Base-by-base conservation (phyloP, 371 early-diverging fungal species). In the Polyrhizophydium stewartii region DNA sequence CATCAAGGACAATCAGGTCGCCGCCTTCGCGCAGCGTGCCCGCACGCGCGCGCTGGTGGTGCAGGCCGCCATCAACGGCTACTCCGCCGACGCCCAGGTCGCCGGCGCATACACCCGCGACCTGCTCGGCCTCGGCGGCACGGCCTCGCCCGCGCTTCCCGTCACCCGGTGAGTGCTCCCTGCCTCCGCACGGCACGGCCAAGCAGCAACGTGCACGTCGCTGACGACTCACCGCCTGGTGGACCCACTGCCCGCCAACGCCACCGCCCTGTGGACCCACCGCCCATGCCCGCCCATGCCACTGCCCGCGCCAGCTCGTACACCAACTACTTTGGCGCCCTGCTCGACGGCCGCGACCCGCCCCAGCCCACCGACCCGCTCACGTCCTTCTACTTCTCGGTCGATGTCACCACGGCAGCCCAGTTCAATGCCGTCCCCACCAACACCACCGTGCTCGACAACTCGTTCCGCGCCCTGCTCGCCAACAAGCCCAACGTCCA, bases 381-480 rank as follows among this genome's bases (percentile, higher is more conserved):
- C 37, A 30, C 53, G 19, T 35, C 40, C 55, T 19, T 57, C 16
- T 65, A 52, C 66, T 69, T 31, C 58, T 10, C 35, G 17, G 5
- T n/a, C 57, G 55, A 58, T 59, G 60, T 65, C 49, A 59, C 61
- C 9, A 69, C 65, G 40, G 28, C 46, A 17, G 38, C 55, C 30
- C 47, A 52, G 47, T 51, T 58, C 40, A 25, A 32, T 21, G 49
- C 51, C 43, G 17, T 40, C n/a, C 27, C 35, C 55, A 59, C 51
- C 52, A 47, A 45, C 49, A 58, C 63, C 10, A 37, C 65, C 40
- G 38, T 49, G 2, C 56, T 69, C 7, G 70, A 69, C 61, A 65
- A 62, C 50, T 33, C 58, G 12, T 63, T 63, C 47, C 31, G 70
- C 25, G 56, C 70, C 25, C n/a, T 66, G 9, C 25, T 38, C 41